Base-by-base conservation (phyloP, 2,329 filamentous ascomycete genomes). In the Bipolaris gigantea region DNA sequence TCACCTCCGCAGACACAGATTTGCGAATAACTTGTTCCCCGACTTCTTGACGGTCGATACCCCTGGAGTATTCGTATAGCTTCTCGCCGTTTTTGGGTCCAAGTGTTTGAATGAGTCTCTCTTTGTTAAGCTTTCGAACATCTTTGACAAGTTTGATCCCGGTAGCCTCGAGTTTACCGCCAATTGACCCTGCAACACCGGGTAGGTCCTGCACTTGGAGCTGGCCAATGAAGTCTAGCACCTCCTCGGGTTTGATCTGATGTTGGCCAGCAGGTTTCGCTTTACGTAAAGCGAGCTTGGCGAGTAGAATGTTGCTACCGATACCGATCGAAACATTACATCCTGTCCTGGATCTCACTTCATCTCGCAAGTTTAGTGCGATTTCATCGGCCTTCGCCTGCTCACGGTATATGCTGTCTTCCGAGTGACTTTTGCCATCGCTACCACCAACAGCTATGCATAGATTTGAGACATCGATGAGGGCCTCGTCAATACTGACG, bases 1-100 rank as follows among this genome's bases (percentile, higher is more conserved):
- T 99, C 58, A 99, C 91, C 72, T 99, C 94, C 1, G 93, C 93
- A 2, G 94, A 97, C 0, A 99, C 91, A 0, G 93, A 97, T 70
- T 97, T 99, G 49, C 94, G 86, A 15, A 90, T 80, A 0, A 88
- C 85, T 67, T 95, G 89, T 53, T 93, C 89, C 30, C 92, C 93
- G 5, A 97, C 90, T 72, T 96, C 91, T 1, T 85, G 81, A 45
- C 81, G 83, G 74, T 99, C 94, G 44, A 97, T 90, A 2, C 94
- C 94, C 5, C 91, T 85, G 19, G 93, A 83, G 73, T 96, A 97
- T 47, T 96, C 91, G 82, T 88, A 93, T 0, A 99, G 80, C 72
- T 89, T 96, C 63, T 91, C 89, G 3, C 93, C 92, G 0, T 92
- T 99, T 75, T 97, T 99, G 0, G 92, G 92, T 0, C 95, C 94